These are phyloP conservation scores for Phytophthora macrochlamydospora DNA, from an alignment of 352 stramenopile genomes.

Conservation along the genomic window DNA sequence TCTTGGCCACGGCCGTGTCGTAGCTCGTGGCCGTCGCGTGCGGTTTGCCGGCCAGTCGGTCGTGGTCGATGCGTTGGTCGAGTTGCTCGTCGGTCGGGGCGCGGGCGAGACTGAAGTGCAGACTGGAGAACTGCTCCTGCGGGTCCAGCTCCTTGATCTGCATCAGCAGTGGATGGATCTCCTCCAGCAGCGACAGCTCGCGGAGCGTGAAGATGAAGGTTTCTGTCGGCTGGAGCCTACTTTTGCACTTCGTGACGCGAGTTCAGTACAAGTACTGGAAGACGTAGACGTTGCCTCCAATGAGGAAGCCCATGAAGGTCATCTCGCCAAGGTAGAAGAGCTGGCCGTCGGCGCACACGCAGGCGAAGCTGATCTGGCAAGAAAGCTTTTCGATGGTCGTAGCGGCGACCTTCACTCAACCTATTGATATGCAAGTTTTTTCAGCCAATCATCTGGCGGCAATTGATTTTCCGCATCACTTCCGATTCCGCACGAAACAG, in stretches of 20 bases:
- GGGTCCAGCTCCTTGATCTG: constrained; percentile 27
- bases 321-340: constrained; percentile 24
- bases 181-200: constrained; percentile 34
- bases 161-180: constrained; percentile 32
- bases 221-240: neutral
- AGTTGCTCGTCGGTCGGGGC: constrained; percentile 8
- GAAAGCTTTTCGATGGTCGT: no score
- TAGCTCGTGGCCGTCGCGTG: neutral
- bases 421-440: no score
- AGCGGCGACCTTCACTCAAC: no score
- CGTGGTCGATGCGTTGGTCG: constrained; percentile 17
- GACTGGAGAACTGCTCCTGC: constrained; percentile 4
- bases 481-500: neutral
- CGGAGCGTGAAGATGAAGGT: constrained; percentile 40
- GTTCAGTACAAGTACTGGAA: constrained; percentile 30
- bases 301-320: constrained; percentile 31
- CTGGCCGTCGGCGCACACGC: no score
- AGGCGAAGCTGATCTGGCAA: no score
- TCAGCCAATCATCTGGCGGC: no score
- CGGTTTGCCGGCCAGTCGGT: neutral
- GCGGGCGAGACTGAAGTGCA: constrained; percentile 30
- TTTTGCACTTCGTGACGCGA: neutral
- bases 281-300: constrained; percentile 43
- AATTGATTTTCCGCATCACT: neutral
- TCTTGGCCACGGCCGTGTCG: neutral